These are phyloP conservation scores for Amanita thiersii DNA, from an alignment of 768 basidiomycete genomes.

Conservation along the genomic window DNA sequence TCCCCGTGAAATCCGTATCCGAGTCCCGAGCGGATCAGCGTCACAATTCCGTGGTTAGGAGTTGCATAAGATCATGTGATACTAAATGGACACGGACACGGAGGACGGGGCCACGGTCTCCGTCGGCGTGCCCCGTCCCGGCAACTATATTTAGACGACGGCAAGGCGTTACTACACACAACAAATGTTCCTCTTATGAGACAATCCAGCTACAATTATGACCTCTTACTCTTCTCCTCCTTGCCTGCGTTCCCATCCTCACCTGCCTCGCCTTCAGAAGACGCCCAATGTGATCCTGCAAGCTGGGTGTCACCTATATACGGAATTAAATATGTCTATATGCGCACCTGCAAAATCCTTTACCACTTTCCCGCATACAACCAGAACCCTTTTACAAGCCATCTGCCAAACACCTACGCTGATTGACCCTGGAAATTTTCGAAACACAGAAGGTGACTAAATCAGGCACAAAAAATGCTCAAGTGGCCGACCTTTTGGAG, in stretches of 20 bases:
- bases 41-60: conserved; percentile 12
- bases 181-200: too few species aligned
- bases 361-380: conserved; percentile 64
- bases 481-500: conserved; percentile 63
- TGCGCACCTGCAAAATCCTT: conserved; percentile 48
- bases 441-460: background rate
- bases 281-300: background rate
- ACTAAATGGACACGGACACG: background rate
- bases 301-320: background rate
- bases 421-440: conserved; percentile 59
- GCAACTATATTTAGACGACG: too few species aligned
- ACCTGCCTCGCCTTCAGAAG: background rate
- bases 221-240: background rate
- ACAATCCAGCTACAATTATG: background rate
- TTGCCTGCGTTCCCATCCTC: background rate
- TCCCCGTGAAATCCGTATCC: conserved; percentile 13
- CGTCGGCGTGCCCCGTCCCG: too few species aligned
- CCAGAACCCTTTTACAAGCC: conserved; percentile 83
- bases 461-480: conserved; percentile 2
- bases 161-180: background rate
- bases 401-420: conserved; percentile 95
- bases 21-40: conserved; percentile 43
- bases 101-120: too few species aligned
- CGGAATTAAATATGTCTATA: too few species aligned
- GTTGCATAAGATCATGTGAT: background rate